phyloP scores from a whole-genome alignment of 2,329 filamentous ascomycete species.

The Penicillium janthinellum region DNA sequence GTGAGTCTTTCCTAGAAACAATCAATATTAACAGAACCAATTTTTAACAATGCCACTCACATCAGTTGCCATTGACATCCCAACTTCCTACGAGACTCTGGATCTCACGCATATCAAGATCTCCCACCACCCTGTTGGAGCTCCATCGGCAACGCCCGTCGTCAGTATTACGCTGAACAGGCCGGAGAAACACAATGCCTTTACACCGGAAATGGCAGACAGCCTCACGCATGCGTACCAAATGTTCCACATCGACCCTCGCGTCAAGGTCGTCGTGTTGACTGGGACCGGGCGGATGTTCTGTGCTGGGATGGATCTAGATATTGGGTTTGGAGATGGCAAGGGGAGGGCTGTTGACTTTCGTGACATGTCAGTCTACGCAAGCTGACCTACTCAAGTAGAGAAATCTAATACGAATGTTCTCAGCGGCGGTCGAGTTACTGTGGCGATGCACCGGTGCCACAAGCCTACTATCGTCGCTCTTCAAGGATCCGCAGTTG shows the following conservation, averaged over 20 bases:
- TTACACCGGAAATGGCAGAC: conserved; percentile 64
- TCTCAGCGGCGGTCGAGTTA: conserved; percentile 50
- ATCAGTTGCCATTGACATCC: conserved; percentile 24
- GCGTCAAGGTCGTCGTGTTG: conserved; percentile 59
- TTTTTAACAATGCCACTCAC: not conserved
- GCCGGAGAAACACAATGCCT: conserved; percentile 65
- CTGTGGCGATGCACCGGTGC: conserved; percentile 60
- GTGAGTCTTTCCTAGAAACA: not conserved
- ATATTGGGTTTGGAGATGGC: conserved; percentile 34
- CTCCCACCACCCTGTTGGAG: conserved; percentile 38
- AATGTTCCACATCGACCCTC: conserved; percentile 55
- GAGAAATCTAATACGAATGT: not conserved
- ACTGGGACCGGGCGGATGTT: conserved; percentile 58
- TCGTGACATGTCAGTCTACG: conserved; percentile 52
- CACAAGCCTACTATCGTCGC: conserved; percentile 62
- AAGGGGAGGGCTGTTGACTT: conserved; percentile 51
- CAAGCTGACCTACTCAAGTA: no score
- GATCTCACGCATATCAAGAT: conserved; percentile 35
- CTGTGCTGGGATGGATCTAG: conserved; percentile 62
- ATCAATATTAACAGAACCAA: not conserved
- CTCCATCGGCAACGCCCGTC: conserved; percentile 60
- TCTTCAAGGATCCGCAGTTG: conserved; percentile 62
- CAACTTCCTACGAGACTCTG: conserved; percentile 39
- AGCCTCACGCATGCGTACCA: conserved; percentile 61
- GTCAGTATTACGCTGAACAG: conserved; percentile 67